phyloP scores from a whole-genome alignment of 2,329 filamentous ascomycete species.

The Cercospora nicotianae region DNA sequence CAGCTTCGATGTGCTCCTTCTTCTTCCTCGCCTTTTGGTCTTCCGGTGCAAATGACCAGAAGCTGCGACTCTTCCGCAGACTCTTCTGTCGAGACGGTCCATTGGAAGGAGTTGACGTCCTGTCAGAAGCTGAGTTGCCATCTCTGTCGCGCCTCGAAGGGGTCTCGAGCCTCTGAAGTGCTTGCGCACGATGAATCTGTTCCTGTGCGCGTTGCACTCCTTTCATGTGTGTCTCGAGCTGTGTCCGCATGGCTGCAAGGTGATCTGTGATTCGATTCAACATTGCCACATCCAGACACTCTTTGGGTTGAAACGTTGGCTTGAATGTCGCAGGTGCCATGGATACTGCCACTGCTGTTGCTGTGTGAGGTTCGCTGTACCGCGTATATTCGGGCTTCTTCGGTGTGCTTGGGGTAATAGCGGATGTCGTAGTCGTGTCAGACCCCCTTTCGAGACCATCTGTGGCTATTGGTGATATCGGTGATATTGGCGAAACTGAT shows the following conservation, averaged over 20 bases:
- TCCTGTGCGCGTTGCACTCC: conserved; percentile 34
- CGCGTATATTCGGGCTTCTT: background rate
- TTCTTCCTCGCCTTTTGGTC: conserved; percentile 32
- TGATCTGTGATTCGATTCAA: conserved; percentile 26
- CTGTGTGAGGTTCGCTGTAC: background rate
- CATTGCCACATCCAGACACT: conserved; percentile 14
- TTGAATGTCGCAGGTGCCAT: background rate
- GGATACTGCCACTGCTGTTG: background rate
- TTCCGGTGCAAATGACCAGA: conserved; percentile 32
- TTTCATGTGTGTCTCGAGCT: conserved; percentile 39
- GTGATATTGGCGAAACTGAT: conserved; percentile 11
- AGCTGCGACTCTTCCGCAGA: conserved; percentile 25
- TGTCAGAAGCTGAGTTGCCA: background rate
- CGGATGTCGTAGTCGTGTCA: conserved; percentile 20
- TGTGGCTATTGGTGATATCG: conserved; percentile 13
- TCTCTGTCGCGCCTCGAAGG: conserved; percentile 4
- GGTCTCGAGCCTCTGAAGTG: conserved; percentile 9
- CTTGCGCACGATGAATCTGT: conserved; percentile 16
- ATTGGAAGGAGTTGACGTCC: background rate
- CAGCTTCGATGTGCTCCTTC: conserved; percentile 31
- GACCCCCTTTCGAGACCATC: conserved; percentile 12
- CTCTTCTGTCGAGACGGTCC: conserved; percentile 5
- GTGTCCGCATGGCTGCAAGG: conserved; percentile 34
- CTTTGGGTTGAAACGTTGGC: background rate
- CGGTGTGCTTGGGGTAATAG: conserved; percentile 16